A percentile compares a stretch with the other conserved stretches of the same genome.
Conservation (phyloP, 108 stramenopile genomes). For the Phaeodactylum tricornutum region DNA sequence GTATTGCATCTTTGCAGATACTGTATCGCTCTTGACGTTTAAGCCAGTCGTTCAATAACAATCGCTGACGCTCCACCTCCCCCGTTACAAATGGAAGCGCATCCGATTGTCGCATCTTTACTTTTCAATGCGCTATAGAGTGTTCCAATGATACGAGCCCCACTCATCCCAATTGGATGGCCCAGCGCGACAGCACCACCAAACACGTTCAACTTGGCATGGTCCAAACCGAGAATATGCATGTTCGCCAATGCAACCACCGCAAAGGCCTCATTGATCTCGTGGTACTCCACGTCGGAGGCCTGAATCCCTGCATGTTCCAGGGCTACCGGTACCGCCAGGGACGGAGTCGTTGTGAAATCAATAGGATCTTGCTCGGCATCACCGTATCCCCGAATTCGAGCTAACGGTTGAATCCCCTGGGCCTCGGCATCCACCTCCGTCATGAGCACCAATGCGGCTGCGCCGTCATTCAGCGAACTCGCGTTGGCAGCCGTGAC, state of each 20-base stretch:
- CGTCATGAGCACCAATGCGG: slow-evolving; percentile 85
- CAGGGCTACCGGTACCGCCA: slow-evolving; percentile 84
- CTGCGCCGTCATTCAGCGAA: slow-evolving; percentile 93
- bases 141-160: slow-evolving; percentile 88
- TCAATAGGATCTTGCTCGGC: slow-evolving; percentile 81
- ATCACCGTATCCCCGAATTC: slow-evolving; percentile 82
- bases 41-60: slow-evolving; percentile 88
- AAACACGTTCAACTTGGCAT: slow-evolving; percentile 75
- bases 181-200: slow-evolving; percentile 94
- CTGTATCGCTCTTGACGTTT: too few species aligned
- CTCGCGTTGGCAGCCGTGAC: slow-evolving; percentile 98
- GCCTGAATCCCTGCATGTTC: slow-evolving; percentile 58
- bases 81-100: slow-evolving; percentile 97
- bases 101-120: slow-evolving; percentile 82
- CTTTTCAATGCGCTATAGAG: slow-evolving; percentile 76
- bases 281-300: slow-evolving; percentile 89
- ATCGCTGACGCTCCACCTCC: slow-evolving; percentile 97
- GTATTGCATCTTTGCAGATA: too few species aligned
- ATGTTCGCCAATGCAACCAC: slow-evolving; percentile 92
- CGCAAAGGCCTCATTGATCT: slow-evolving; percentile 97
- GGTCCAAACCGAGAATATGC: slow-evolving; percentile 65
- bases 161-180: slow-evolving; percentile 94
- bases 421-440: slow-evolving; percentile 45
- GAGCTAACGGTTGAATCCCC: slow-evolving; percentile 71
- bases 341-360: slow-evolving; percentile 89